Conservation (phyloP, 192 early-diverging fungal genomes). For the Rhizophagus clarus region DNA sequence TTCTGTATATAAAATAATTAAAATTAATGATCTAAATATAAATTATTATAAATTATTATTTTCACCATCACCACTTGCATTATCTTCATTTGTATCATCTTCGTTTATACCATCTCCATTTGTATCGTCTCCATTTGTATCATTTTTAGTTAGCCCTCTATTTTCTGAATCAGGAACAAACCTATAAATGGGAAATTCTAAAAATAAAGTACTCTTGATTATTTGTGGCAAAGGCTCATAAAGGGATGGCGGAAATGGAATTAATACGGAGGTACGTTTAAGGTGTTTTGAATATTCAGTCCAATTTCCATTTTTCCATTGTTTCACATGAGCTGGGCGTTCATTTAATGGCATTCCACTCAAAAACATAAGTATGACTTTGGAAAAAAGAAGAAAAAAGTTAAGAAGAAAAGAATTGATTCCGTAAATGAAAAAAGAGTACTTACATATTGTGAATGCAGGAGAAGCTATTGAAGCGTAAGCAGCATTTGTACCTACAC, state of each 20-base stretch:
- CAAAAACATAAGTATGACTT: conserved; percentile 24
- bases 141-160: not conserved
- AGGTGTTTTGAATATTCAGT: not conserved
- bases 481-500: conserved; percentile 5
- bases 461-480: conserved; percentile 16
- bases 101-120: too few species aligned
- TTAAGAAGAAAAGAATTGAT: not conserved
- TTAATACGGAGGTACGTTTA: conserved; percentile 15
- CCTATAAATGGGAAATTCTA: conserved; percentile 32
- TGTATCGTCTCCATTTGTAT: too few species aligned
- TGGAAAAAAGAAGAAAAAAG: not conserved
- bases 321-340: conserved; percentile 26
- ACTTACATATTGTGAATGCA: conserved; percentile 23
- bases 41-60: too few species aligned
- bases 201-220: conserved; percentile 23
- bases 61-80: too few species aligned
- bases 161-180: not conserved
- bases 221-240: conserved; percentile 28
- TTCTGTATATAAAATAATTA: too few species aligned
- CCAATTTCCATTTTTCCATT: conserved; percentile 28
- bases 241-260: conserved; percentile 27
- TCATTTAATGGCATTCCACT: conserved; percentile 29
- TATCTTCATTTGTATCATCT: too few species aligned
- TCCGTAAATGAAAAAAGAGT: not conserved
- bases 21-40: too few species aligned